Base-by-base conservation (phyloP, 495 filamentous ascomycete genomes). In the Niebla homalea region DNA sequence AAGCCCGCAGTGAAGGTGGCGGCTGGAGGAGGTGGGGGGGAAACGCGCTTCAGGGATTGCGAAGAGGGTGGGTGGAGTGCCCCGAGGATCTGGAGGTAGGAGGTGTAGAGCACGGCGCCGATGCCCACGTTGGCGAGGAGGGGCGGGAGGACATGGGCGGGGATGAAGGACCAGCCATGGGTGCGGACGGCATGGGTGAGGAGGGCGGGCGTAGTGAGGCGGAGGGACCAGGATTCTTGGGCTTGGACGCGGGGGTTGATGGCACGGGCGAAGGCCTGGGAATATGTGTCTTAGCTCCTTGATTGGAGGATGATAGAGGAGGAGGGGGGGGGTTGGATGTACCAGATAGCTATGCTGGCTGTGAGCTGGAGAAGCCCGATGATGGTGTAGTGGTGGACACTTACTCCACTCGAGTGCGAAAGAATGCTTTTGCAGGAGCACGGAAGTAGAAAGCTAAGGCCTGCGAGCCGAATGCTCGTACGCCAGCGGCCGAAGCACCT, bases 351-450 rank as follows among this genome's bases (percentile, higher is more conserved):
- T 79, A 61, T 25, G 59, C 45, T 2, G 29, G 49, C 45, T 4
- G 65, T 49, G 42, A 65, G 42, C 58, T 53, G 35, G 58, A 55
- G 61, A 42, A 32, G 60, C 48, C 32, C 29, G 29, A 50, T 52
- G 4, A 57, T 59, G 51, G 64, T 64, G 3, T 55, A 67, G 63
- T 32, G 69, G 64, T 4, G 65, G 53, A 32, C 48, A 73, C 64
- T 72, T 83, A 94, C 72, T 95, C 89, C 54, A 95, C 86, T 48
- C 89, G 70, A 4, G 83, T 87, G 46, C 84, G 76, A 63, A 95
- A 90, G 64, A 95, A 95, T 3, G 87, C 83, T 63, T 93, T 93
- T 25, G 86, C 80, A 2, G 89, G 89, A 2, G 86, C 85, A 51
- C 89, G 71, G 57, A 94, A 95, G 64, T 92, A 95, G 57, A 94